Evolutionary conservation across 2,329 filamentous ascomycete genomes (phyloP).

Genomic region (Nothophaeocryptopus gaeumannii): DNA sequence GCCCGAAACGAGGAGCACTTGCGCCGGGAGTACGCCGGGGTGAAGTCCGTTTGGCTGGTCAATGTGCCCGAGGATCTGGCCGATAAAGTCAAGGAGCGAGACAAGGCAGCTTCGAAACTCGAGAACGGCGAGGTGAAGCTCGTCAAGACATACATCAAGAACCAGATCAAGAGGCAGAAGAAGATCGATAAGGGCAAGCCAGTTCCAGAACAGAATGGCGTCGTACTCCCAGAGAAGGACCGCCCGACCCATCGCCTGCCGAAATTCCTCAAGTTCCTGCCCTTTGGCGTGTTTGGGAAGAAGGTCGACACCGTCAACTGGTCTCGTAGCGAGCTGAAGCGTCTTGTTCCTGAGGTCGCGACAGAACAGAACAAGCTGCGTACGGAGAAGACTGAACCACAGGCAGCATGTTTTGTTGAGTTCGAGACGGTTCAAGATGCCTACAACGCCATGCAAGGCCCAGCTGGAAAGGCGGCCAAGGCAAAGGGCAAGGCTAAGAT

Average conservation of each 20-base stretch:
- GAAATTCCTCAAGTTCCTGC: constrained; percentile 46
- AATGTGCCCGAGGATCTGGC: constrained; percentile 45
- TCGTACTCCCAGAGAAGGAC: constrained; percentile 53
- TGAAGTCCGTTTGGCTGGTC: constrained; percentile 46
- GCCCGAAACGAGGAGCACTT: constrained; percentile 39
- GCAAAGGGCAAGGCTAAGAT: constrained; percentile 32
- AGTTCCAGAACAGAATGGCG: constrained; percentile 9
- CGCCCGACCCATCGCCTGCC: constrained; percentile 68
- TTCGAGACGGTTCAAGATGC: constrained; percentile 78
- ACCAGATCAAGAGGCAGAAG: constrained; percentile 26
- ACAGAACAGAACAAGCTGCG: constrained; percentile 65
- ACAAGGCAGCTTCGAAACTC: constrained; percentile 44
- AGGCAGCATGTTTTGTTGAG: constrained; percentile 81
- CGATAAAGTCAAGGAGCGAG: constrained; percentile 43
- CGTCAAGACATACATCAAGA: constrained; percentile 34
- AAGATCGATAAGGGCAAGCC: constrained; percentile 15
- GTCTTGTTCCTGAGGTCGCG: constrained; percentile 68
- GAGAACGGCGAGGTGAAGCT: constrained; percentile 45
- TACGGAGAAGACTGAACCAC: constrained; percentile 61
- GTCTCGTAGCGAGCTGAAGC: constrained; percentile 71
- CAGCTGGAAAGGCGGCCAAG: constrained; percentile 11
- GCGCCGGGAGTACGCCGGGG: constrained; percentile 38
- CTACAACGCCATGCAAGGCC: constrained; percentile 69
- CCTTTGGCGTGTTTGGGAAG: constrained; percentile 68
- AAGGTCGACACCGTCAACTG: constrained; percentile 92